Base-by-base conservation (phyloP, 2,329 filamentous ascomycete genomes). In the Pestalotiopsis sp. region DNA sequence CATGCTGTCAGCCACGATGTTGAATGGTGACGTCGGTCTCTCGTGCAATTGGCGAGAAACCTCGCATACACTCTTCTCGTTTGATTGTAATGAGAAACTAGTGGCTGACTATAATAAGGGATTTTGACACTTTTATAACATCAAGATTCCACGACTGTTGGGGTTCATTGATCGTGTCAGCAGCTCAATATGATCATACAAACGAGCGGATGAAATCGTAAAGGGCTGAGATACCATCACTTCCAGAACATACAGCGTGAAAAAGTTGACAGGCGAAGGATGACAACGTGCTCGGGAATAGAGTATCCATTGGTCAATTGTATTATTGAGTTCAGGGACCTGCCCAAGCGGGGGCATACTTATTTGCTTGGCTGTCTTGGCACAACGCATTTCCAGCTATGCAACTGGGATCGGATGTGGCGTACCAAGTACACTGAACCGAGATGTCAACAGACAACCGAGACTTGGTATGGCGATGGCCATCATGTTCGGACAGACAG, bases 291-390 rank as follows among this genome's bases (percentile, higher is more conserved):
- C 38, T 36, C 41, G 25, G 23, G 39, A 25, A 25, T 25, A 45
- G n/a, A 45, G 13, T 52, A 17, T 38, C 17, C 3, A 64, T 64
- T 64, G 61, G 61, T 39, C 38, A 41, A 64, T 49, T 20, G 39
- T 52, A 23, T 49, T 31, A 20, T 4, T 31, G 20, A 27, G 38
- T 31, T 27, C 27, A 64, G 23, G 38, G 36, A 64, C 61, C 61
- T 64, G 38, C 61, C 61, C 25, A 39, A 64, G 61, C 61, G 61
- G 61, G 31, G 61, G 39, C 61, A 23, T n/a, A 49, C 59, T 39
- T 20, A 39, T 62, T 62, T 62, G 27, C 59, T 62, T 62, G 59
- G 59, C 59, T 36, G 25, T 36, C 31, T 52, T 52, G 45, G 45
- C 45, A 52, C n/a, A 52, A 62, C 31, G 31, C 59, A 12, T 62